A percentile compares a stretch with the other conserved stretches of the same genome.
Evolutionary conservation across 1,284 basidiomycete genomes (phyloP).

Genomic region (Sanguinoderma infundibulare): DNA sequence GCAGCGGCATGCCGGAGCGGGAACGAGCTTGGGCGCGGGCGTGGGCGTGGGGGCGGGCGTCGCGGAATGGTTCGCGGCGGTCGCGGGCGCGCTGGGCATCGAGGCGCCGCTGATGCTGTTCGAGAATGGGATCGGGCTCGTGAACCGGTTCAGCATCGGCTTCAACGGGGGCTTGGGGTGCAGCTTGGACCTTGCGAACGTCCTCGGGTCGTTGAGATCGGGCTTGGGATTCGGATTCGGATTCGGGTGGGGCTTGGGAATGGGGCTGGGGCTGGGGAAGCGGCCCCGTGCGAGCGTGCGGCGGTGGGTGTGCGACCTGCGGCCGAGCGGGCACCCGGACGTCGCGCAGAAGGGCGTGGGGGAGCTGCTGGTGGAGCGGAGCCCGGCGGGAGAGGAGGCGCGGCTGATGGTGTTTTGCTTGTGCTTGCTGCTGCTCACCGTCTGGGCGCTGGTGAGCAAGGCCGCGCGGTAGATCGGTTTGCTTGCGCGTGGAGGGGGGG

Average conservation of each 20-base stretch:
- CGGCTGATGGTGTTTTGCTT: conserved; percentile 62
- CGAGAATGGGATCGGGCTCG: conserved; percentile 7
- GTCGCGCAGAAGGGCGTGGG: conserved; percentile 37
- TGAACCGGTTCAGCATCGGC: conserved; percentile 41
- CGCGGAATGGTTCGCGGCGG: conserved; percentile 23
- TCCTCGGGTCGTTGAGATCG: neutral
- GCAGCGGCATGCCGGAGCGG: conserved; percentile 7
- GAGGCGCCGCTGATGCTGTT: conserved; percentile 18
- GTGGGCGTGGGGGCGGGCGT: conserved; percentile 1
- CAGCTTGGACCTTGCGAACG: conserved; percentile 2
- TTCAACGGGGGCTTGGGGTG: conserved; percentile 37
- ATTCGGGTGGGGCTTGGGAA: conserved; percentile 34
- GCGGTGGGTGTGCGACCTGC: conserved; percentile 50
- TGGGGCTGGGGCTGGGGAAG: conserved; percentile 5
- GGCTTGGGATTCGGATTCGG: neutral
- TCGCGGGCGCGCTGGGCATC: conserved; percentile 17
- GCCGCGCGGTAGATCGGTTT: neutral
- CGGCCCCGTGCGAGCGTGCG: conserved; percentile 25
- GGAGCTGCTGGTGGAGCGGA: conserved; percentile 56
- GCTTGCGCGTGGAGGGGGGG: neutral
- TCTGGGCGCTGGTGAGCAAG: conserved; percentile 45
- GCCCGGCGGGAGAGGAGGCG: conserved; percentile 70
- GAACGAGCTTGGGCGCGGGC: neutral
- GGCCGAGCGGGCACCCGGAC: conserved; percentile 47
- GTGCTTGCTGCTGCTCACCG: conserved; percentile 55